phyloP scores from a whole-genome alignment of 2,329 filamentous ascomycete genomes.

The Dactylellina cionopaga region DNA sequence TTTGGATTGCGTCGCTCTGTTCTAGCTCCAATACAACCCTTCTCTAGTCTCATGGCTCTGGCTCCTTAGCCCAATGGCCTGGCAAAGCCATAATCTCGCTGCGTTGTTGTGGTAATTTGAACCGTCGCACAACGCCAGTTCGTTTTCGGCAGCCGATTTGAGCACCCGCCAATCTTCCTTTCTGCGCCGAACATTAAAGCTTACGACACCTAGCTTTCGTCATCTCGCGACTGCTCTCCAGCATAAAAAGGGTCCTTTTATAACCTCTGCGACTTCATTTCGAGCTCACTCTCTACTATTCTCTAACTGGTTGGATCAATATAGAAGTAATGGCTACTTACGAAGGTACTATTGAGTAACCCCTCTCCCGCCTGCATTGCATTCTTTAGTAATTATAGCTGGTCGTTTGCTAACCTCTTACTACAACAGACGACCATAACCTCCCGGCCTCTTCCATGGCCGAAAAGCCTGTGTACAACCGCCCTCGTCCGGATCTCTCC shows the following conservation, averaged over 20 bases:
- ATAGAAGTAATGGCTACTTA: constrained; percentile 38
- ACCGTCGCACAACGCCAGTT: constrained; percentile 1
- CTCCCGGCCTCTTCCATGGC: constrained; percentile 41
- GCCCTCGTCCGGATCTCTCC: constrained; percentile 53
- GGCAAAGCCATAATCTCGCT: background rate
- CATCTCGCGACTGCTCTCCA: constrained; percentile 30
- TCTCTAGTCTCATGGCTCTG: no score
- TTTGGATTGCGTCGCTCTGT: no score
- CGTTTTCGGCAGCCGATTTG: constrained; percentile 11
- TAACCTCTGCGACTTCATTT: background rate
- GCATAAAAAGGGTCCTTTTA: constrained; percentile 19
- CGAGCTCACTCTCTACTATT: background rate
- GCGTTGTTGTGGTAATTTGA: constrained; percentile 7
- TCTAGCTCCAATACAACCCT: no score
- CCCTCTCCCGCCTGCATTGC: constrained; percentile 27
- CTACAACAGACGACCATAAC: constrained; percentile 55
- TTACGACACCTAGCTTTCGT: constrained; percentile 51
- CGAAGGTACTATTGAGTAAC: constrained; percentile 38
- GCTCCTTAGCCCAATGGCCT: background rate
- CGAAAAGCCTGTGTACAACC: constrained; percentile 30
- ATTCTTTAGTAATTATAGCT: background rate
- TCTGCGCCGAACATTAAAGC: background rate
- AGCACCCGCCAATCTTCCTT: background rate
- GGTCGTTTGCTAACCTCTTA: background rate
- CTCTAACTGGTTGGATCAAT: background rate